Base-by-base conservation (phyloP, 2,329 filamentous ascomycete species). In the Rhytidhysteron rufulum region DNA sequence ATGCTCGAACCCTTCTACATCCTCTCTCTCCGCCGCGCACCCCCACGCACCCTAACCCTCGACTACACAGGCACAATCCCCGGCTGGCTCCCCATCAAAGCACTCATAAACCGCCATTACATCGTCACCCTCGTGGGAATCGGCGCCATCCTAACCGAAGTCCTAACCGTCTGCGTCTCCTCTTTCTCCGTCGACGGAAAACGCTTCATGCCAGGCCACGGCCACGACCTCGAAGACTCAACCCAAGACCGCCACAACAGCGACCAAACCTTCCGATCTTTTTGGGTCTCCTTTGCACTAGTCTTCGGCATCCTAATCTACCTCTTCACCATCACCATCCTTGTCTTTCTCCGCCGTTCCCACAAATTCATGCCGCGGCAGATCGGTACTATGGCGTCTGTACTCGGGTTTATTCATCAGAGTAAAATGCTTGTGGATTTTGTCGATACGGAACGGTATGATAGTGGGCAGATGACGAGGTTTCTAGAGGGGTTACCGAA, bases 371-470 rank as follows among this genome's bases (percentile, higher is more conserved):
- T 90, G 41, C 86, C 86, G 1, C 78, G 86, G 4, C 84, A 89
- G 68, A 85, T 86, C 4, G 87, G 83, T 52, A 88, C 85, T 16
- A 89, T 91, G 51, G 82, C 85, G 2, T 82, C 79, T 31, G 79
- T 89, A 39, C 71, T 91, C 39, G 85, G 84, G 0, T 90, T 85
- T 55, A 85, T 90, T 44, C 83, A 90, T 63, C 85, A 88, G 66
- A 84, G 78, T 61, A 86, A 85, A 65, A 89, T 90, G 86, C 68
- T 90, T 33, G 82, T 81, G 47, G 79, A 80, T 54, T 90, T 90
- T 62, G 82, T 87, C 11, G 80, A 78, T 31, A 88, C 83, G 17
- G 78, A 82, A 45, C 79, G 79, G 64, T 65, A 82, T 37, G 77
- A 73, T 49, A 79, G 76, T 39, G 66, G 70, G 11, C 66, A 80